Conservation (phyloP, 345 rosid species). For the Carallia pectinifolia region DNA sequence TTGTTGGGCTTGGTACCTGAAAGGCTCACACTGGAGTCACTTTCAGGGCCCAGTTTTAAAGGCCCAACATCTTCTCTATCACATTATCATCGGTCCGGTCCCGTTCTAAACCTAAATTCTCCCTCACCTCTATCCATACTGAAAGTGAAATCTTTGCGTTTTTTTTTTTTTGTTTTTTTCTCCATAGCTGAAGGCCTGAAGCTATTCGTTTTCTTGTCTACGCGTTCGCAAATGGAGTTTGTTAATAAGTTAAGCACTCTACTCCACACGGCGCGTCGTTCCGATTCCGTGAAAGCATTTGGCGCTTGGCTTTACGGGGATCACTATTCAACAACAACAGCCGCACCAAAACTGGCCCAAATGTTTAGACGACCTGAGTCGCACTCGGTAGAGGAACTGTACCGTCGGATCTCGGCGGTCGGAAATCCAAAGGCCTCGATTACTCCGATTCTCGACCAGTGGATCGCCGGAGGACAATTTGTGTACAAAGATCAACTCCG, state of each 20-base stretch:
- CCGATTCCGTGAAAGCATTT: constrained; percentile 8
- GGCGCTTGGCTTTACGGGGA: not conserved
- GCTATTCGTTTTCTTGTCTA: not conserved
- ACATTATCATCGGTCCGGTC: not conserved
- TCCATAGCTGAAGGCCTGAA: not conserved
- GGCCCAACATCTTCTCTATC: too few relatives aligned
- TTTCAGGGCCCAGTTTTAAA: too few relatives aligned
- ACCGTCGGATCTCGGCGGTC: constrained; percentile 32
- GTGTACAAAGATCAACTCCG: constrained; percentile 19
- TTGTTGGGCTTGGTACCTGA: too few relatives aligned
- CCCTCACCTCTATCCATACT: not conserved
- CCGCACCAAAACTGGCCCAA: not conserved
- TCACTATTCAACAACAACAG: not conserved
- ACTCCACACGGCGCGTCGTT: not conserved
- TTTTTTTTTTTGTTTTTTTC: too few relatives aligned
- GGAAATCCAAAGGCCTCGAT: constrained; percentile 29
- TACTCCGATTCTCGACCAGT: constrained; percentile 38
- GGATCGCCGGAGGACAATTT: constrained; percentile 37
- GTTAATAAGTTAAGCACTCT: not conserved
- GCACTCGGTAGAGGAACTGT: constrained; percentile 9
- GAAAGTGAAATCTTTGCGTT: too few relatives aligned
- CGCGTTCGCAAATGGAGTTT: constrained; percentile 1
- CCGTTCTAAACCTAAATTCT: not conserved
- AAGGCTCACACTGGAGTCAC: too few relatives aligned
- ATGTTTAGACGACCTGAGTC: not conserved